These are phyloP conservation scores for Lathyrus tuberosus DNA, from an alignment of 306 rosid species.

Conservation along the genomic window DNA sequence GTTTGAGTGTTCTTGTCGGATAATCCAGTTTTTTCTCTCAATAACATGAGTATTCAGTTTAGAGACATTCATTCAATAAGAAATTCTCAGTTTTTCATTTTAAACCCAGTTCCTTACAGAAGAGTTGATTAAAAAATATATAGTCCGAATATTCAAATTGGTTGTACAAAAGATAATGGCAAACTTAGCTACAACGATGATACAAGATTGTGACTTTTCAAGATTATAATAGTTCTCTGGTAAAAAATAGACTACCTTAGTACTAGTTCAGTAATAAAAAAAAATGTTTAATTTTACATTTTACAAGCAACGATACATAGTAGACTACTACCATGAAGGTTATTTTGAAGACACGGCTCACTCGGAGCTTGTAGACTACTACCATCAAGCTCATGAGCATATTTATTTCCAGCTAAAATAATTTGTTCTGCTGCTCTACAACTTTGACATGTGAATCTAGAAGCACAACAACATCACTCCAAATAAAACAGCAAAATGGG, in stretches of 20 bases:
- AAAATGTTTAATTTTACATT: conserved; percentile 5
- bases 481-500: conserved; percentile 23
- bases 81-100: not conserved
- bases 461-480: conserved; percentile 19
- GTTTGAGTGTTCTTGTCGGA: not conserved
- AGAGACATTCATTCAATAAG: not conserved
- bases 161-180: not conserved
- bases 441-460: conserved; percentile 25
- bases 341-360: conserved; percentile 24
- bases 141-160: not conserved
- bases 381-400: conserved; percentile 8
- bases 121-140: not conserved
- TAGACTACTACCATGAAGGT: conserved; percentile 8
- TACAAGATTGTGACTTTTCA: conserved; percentile 3
- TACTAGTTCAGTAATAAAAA: conserved; percentile 1
- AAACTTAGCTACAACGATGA: conserved; percentile 7
- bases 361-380: not conserved
- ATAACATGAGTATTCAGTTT: not conserved
- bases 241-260: not conserved
- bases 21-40: not conserved
- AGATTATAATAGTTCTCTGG: conserved; percentile 6
- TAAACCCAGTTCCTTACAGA: not conserved
- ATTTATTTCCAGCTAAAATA: conserved; percentile 39
- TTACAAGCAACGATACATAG: conserved; percentile 2
- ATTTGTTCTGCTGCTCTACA: conserved; percentile 27